Conservation (phyloP, 768 basidiomycete species). For the Lentinula guzmanii region DNA sequence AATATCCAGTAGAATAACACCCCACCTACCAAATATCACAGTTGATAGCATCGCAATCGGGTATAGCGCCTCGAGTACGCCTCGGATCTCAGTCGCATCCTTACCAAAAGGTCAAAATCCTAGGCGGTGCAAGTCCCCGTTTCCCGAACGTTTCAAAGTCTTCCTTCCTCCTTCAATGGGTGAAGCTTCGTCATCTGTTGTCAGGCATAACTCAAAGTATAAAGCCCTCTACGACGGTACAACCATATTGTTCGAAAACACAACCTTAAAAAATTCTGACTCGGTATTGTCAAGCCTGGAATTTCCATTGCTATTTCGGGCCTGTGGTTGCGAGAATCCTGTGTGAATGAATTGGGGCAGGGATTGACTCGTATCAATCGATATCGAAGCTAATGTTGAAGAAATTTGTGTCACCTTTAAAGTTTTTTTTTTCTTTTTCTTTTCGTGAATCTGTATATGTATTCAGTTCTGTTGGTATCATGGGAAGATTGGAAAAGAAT, state of each 20-base stretch:
- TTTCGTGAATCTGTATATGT: neutral
- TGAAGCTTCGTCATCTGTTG: neutral
- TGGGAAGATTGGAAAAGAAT: neutral
- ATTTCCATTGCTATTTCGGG: neutral
- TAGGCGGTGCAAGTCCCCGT: constrained; percentile 1
- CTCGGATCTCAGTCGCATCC: neutral
- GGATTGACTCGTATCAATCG: neutral
- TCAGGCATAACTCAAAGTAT: neutral
- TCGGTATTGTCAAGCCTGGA: neutral
- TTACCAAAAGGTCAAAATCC: neutral
- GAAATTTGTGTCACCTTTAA: neutral
- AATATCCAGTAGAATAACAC: neutral
- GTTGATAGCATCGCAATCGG: neutral
- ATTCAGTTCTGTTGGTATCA: neutral
- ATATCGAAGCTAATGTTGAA: neutral
- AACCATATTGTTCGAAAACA: neutral
- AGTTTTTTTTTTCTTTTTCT: neutral
- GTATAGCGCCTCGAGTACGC: neutral
- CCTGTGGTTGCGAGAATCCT: neutral
- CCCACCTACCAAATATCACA: neutral
- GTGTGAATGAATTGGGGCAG: neutral
- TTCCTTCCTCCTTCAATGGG: neutral
- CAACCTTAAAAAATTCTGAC: neutral
- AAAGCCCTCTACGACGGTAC: neutral
- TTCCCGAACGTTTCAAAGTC: neutral